Evolutionary conservation across 2,329 filamentous ascomycete genomes (phyloP).

Genomic region (Beauveria sp.): DNA sequence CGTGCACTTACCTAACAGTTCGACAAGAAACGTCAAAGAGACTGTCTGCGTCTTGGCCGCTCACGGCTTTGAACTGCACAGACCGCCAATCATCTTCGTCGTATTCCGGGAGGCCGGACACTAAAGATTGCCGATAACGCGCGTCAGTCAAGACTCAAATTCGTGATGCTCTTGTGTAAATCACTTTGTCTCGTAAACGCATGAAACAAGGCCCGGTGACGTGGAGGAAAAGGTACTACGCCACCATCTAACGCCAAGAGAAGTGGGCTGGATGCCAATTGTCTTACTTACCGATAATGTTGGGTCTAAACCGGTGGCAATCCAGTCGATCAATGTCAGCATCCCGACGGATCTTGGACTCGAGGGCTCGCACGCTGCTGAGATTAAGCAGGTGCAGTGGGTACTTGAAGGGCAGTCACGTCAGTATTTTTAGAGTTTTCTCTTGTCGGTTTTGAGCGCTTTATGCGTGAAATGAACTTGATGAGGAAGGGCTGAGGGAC

Average conservation of each 20-base stretch:
- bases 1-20: slow-evolving; percentile 47
- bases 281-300: slow-evolving; percentile 52
- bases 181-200: too few relatives aligned
- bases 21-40: slow-evolving; percentile 53
- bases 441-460: not conserved
- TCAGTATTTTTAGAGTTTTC: not conserved
- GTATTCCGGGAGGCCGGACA: slow-evolving; percentile 56
- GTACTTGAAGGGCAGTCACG: slow-evolving; percentile 42
- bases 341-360: slow-evolving; percentile 46
- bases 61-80: slow-evolving; percentile 46
- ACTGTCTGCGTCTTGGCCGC: slow-evolving; percentile 21
- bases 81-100: slow-evolving; percentile 64
- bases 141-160: not conserved
- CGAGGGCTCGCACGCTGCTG: slow-evolving; percentile 54
- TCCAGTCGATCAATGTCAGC: slow-evolving; percentile 45
- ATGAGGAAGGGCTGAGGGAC: too few relatives aligned
- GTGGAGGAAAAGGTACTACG: not conserved
- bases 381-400: slow-evolving; percentile 63
- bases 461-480: not conserved
- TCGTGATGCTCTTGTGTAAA: too few relatives aligned
- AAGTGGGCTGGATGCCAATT: not conserved
- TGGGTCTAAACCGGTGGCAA: slow-evolving; percentile 59
- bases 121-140: slow-evolving; percentile 22
- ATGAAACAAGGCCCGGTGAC: not conserved
- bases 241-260: not conserved